Conservation (phyloP, 2,329 filamentous ascomycete species). For the Aspergillus tanneri region DNA sequence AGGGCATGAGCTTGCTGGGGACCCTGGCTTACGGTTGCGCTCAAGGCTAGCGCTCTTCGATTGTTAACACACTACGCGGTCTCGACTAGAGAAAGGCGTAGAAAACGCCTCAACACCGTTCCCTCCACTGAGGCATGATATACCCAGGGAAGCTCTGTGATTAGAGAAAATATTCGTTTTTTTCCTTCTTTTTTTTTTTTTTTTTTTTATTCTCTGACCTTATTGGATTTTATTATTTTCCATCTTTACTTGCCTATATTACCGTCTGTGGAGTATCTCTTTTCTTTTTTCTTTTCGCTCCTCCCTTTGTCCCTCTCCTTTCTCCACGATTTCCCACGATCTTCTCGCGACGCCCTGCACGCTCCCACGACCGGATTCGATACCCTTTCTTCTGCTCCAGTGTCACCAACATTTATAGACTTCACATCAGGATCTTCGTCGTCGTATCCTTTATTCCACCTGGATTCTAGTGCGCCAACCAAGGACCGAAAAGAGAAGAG, state of each 20-base stretch:
- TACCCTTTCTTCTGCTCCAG: slow-evolving; percentile 16
- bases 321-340: slow-evolving; percentile 35
- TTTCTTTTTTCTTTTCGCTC: slow-evolving; percentile 16
- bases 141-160: slow-evolving; percentile 23
- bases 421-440: neutral
- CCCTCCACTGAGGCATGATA: slow-evolving; percentile 31
- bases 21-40: slow-evolving; percentile 42
- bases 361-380: slow-evolving; percentile 33
- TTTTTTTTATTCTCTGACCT: no score
- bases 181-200: slow-evolving; percentile 15
- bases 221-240: no score
- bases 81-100: slow-evolving; percentile 21
- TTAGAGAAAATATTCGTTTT: slow-evolving; percentile 18
- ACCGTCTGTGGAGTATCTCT: slow-evolving; percentile 19
- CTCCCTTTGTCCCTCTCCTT: slow-evolving; percentile 23
- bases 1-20: slow-evolving; percentile 42
- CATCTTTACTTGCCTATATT: slow-evolving; percentile 17
- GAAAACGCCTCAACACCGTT: slow-evolving; percentile 21
- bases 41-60: slow-evolving; percentile 40
- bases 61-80: slow-evolving; percentile 25
- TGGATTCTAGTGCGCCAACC: slow-evolving; percentile 8
- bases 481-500: slow-evolving; percentile 10
- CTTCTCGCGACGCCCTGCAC: slow-evolving; percentile 35
- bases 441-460: slow-evolving; percentile 8
- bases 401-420: neutral